A percentile compares a stretch with the other conserved stretches of the same genome.
These are phyloP conservation scores for Rhynchosporium agropyri DNA, from an alignment of 2,329 filamentous ascomycete species.

Conservation along the genomic window DNA sequence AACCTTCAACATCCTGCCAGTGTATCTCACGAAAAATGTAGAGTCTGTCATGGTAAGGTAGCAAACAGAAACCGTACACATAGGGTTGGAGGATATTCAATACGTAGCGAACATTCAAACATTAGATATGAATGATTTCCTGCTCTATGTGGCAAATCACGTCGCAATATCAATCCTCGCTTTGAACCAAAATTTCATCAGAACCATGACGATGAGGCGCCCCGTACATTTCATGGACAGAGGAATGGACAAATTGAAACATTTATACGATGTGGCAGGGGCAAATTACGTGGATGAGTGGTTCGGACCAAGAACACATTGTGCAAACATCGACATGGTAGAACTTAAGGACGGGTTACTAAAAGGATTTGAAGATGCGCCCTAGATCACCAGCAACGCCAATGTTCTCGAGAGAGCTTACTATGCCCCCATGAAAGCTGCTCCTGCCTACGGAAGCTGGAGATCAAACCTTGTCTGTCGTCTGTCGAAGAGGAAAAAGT, in stretches of 20 bases:
- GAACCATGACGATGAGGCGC: neutral
- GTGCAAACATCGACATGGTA: neutral
- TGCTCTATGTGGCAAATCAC: neutral
- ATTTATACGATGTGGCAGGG: neutral
- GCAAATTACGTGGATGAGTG: neutral
- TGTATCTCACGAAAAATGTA: neutral
- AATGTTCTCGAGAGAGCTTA: neutral
- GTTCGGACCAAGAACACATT: neutral
- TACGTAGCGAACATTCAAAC: too few relatives aligned
- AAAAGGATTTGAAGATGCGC: neutral
- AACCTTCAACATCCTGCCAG: neutral
- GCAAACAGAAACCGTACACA: neutral
- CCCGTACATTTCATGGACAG: neutral
- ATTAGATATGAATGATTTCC: neutral
- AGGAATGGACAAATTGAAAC: neutral
- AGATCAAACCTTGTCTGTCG: neutral
- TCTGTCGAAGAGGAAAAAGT: neutral
- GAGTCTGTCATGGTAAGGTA: neutral
- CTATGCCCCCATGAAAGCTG: neutral
- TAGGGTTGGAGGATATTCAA: neutral
- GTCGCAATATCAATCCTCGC: neutral
- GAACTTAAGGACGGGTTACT: neutral
- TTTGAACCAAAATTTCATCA: neutral
- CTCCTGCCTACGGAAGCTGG: neutral
- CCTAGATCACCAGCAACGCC: neutral